Evolutionary conservation across 139 green algal species (phyloP).

Genomic region (Chlamydomonas sphaeroides): DNA sequence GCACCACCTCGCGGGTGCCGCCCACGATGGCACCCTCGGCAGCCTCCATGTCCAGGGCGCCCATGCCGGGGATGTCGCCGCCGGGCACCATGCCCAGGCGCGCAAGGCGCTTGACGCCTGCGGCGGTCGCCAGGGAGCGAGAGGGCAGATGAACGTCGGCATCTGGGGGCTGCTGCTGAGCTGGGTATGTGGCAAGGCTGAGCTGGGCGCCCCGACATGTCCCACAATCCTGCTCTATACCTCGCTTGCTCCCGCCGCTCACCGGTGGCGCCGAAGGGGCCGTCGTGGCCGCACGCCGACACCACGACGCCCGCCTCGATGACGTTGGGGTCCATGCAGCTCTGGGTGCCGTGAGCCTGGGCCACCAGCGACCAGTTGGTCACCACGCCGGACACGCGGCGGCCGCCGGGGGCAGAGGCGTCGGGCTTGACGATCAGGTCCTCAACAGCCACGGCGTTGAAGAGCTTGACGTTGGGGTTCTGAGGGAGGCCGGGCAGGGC

Average conservation of each 20-base stretch:
- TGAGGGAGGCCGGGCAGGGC: constrained; percentile 13
- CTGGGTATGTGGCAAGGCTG: too few species aligned
- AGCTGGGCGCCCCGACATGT: too few species aligned
- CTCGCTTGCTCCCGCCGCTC: too few species aligned
- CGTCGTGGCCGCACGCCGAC: constrained; percentile 93
- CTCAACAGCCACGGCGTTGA: constrained; percentile 93
- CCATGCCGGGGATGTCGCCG: constrained; percentile 85
- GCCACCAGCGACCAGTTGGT: constrained; percentile 99
- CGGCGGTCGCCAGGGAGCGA: too few species aligned
- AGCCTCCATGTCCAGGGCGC: constrained; percentile 97
- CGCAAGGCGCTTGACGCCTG: constrained; percentile 90
- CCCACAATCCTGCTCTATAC: too few species aligned
- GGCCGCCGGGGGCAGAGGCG: constrained; percentile 4
- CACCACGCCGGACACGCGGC: constrained; percentile 77
- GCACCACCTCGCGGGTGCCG: constrained; percentile 81
- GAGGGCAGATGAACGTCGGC: too few species aligned
- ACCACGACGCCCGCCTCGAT: constrained; percentile 81
- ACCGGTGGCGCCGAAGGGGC: constrained; percentile 90
- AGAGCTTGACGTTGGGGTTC: constrained; percentile 96
- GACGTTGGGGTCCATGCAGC: constrained; percentile 96
- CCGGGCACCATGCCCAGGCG: constrained; percentile 87
- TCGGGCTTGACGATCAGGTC: constrained; percentile 78
- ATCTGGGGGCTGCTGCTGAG: too few species aligned
- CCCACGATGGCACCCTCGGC: constrained; percentile 92
- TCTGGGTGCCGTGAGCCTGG: constrained; percentile 95